Evolutionary conservation across 768 basidiomycete species (phyloP), one percentile per base, ranked within the genome.

Genomic region (Rhizopogon rudus): DNA sequence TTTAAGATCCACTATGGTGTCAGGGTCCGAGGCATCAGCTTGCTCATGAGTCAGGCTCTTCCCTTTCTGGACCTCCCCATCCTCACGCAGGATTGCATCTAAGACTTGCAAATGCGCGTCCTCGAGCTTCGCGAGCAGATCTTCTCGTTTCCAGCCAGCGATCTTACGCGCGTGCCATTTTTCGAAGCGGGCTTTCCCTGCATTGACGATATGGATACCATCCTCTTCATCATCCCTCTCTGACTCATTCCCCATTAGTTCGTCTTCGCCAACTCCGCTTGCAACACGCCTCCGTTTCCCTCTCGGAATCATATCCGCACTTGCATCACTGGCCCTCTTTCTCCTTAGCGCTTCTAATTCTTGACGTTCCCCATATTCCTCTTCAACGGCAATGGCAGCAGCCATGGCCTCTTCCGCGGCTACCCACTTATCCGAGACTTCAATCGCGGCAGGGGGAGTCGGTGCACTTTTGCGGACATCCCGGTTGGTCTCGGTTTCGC

Each of bases 391-490:
- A 20, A 58, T 54, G 57, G 60, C 59, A 25, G 58, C 46, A 48
- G 70, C 75, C 61, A 69, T 65, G 7, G 51, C 52, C 46, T 67
- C 68, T 58, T 78, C 75, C 20, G 62, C 60, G 20, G 65, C 65
- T 29, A 71, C 53, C 67, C 76, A 73, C 6, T 57, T 57, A 31
- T 71, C 71, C 16, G 72, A 73, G 35, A 74, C 67, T 22, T 75
- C 69, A 52, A 71, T 60, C 2, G 75, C 74, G 3, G 67, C 63
- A 29, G 48, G 28, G n/a, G 54, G 54, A 28, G 35, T 44, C 51
- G 48, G 41, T 40, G 42, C 28, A 25, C 20, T 14, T 13, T 20
- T n/a, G 16, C 20, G 40, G 40, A 7, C 17, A n/a, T n/a, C n/a
- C 40, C 17, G 40, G 3, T 8, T 1, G 3, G 52, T 57, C 52